Evolutionary conservation across 352 stramenopile species (phyloP), one percentile per base, ranked within the genome.

Genomic region (Pythium phragmitis): DNA sequence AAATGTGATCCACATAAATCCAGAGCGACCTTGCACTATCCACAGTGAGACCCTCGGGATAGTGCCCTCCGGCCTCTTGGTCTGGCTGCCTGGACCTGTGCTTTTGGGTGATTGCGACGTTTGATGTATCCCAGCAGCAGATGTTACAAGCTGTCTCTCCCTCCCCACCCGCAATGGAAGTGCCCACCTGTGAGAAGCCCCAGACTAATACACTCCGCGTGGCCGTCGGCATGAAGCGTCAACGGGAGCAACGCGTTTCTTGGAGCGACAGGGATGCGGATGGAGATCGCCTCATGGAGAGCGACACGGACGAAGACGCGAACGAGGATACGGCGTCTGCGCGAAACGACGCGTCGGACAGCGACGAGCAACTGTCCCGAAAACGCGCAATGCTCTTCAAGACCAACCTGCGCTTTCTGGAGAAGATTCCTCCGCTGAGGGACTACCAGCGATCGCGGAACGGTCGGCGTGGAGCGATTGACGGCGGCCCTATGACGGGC

Each of bases 391-490:
- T 85, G 72, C 48, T 87, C 21, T 76, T 82, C 59, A 74, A 65
- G 26, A 69, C 77, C 21, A 85, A 87, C 62, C 62, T 92, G 52
- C 74, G 73, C 6, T 88, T 89, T 50, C 65, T 92, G 12, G 73
- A 89, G 56, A 90, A 92, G 50, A 75, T 92, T 54, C 80, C 79
- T 13, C 70, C 79, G 9, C 56, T 92, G 23, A 42, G 72, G 5
- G 73, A 85, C 57, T 88, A 92, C 59, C 78, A 90, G 47, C 79
- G 80, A n/a, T 69, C 60, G 1, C 74, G 70, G 14, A 86, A 80
- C 36, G 83, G 83, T 3, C 75, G 83, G 14, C 77, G 83, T 26
- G 83, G 83, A 5, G 83, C 74, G 14, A 79, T 92, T 9, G 83
- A 92, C 49, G 81, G 80, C 4, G 83, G 83, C 8, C 58, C 65